Evolutionary conservation across 208 protist species (phyloP), one percentile per base, ranked within the genome.

Genomic region (Acanthamoeba sp.): DNA sequence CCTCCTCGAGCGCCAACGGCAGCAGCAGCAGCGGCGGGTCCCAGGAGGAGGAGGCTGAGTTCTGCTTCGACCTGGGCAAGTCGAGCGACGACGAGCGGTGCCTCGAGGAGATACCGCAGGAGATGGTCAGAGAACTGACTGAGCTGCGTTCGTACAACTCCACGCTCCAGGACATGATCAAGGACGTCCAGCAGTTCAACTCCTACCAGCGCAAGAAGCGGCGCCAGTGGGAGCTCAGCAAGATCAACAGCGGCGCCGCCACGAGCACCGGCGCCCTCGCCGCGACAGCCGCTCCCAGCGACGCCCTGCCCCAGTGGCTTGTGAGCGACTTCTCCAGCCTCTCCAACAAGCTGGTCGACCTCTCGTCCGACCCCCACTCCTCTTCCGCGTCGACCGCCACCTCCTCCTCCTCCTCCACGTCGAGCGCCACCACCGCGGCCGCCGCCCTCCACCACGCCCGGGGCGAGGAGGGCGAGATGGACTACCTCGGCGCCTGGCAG

Each of bases 271-370:
- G 59, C 4, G 59, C 69, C 34, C 22, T 34, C n/a, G 59, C 59
- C 59, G n/a, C 29, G 9, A 80, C 69, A 3, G 69, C 69, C 38
- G 69, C 69, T 2, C 69, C 69, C 36, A 80, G 69, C 36, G 69
- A 80, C 36, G 69, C 69, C 22, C 69, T 80, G 69, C 69, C 69
- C n/a, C 69, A 80, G 69, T 80, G 69, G 69, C 69, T 80, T 20
- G 69, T 80, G 69, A 80, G 69, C 69, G 69, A 80, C 38, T 80
- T 80, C 69, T 80, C 69, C 34, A 80, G 69, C 38, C 69, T 80
- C 69, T 80, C 69, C 69, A 80, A 80, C 36, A 80, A 80, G 69
- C 32, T 80, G 34, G 69, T 80, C 36, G 69, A 80, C 69, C 69
- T 80, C 7, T 80, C 69, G 16, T 38, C 69, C 36, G 69, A 80